Evolutionary conservation across 371 early-diverging fungal species (phyloP), one percentile per base, ranked within the genome.

Genomic region (Mortierella sp.): DNA sequence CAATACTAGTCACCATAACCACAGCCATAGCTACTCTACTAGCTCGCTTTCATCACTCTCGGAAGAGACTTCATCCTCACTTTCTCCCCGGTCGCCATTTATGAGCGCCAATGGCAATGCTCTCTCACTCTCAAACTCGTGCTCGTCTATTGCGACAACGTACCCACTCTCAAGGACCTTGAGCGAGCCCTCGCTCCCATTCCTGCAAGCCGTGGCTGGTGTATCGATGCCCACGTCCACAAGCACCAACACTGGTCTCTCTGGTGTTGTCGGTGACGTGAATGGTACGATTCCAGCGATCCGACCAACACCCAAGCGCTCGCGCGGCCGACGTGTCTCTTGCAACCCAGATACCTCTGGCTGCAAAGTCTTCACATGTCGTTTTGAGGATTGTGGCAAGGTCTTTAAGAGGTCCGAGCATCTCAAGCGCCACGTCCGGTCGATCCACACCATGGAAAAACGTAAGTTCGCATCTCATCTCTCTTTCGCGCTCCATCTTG

Each of bases 401-500:
- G 85, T 88, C 28, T 97, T 95, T 80, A 95, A 94, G 81, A 84
- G 95, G 47, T 89, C 87, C 59, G 96, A 96, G 79, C 95, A 95
- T 82, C 84, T 95, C 53, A 92, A 93, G 72, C 82, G 97, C 25
- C 95, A 94, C 79, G 82, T 88, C 55, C 85, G 91, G 26, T 88
- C 86, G 16, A 87, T 89, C 71, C 89, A 89, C 70, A 87, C 89
- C 19, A 71, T 84, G 67, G 87, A 87, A 68, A 85, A 86, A 71
- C 89, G 86, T 85, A 84, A 76, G 86, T 75, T 21, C 37, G 29
- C 7, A 25, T 48, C 28, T 37, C 37, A 37, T 37, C 37, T 37
- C 9, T 30, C 21, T 43, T 23, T 30, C n/a, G n/a, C n/a, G n/a
- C n/a, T n/a, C n/a, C n/a, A n/a, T n/a, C n/a, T n/a, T n/a, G n/a